Base-by-base conservation (phyloP, 208 protist species). In the Trypanosoma platydactyli region DNA sequence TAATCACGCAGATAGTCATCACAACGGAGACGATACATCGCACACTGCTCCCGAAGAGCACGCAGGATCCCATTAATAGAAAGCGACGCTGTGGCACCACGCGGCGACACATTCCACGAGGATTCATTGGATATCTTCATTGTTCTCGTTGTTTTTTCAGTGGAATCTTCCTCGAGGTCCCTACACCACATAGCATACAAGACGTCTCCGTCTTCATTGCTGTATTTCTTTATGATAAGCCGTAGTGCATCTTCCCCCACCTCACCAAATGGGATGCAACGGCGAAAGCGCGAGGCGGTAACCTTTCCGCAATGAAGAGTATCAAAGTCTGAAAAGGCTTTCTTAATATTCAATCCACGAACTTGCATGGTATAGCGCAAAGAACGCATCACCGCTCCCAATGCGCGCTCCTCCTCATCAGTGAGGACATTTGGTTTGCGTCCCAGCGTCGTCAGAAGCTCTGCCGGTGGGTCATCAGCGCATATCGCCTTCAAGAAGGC, bases 1-100 rank as follows among this genome's bases (percentile, higher is more conserved):
- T 80, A 96, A 62, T 94, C 88, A 11, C 59, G 51, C 46, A 97
- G 76, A 46, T 76, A 79, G 59, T 95, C 90, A 52, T 94, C 87
- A 64, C 85, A 86, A 58, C 90, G 88, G 16, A 95, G 71, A 15
- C 77, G 71, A 66, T 92, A 87, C 51, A 89, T 72, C 4, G 86
- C 69, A 54, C 88, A 83, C 49, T 92, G 82, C 52, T 86, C 75
- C 3, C 78, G 82, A 6, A 95, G 73, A 38, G 89, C 71, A 5
- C 29, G 38, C 53, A 95, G 60, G 22, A 92, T 73, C 60, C 78
- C 73, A 42, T 84, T 73, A 22, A 80, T 67, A 29, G 76, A 62
- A 33, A 68, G 54, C 54, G 44, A 13, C n/a, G 12, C 44, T 15
- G 24, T 1, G 1, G 11, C 0, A 5, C 45, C 52, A 30, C 54